A percentile compares a stretch with the other conserved stretches of the same genome.
Conservation (phyloP, 306 rosid genomes). For the Ochetophila trinervis region DNA sequence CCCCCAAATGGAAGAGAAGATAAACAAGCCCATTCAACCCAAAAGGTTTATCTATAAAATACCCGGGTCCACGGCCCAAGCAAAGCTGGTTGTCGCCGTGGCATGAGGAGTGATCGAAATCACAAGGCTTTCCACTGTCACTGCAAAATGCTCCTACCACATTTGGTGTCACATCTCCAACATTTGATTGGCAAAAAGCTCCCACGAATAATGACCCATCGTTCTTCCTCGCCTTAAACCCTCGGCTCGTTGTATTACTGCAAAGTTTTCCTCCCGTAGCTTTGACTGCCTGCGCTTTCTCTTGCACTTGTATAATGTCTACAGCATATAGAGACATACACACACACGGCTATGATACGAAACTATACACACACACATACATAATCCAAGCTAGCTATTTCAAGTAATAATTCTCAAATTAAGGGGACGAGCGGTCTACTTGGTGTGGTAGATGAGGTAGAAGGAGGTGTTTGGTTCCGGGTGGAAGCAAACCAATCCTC, state of each 20-base stretch:
- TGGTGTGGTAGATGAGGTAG: conserved; percentile 18
- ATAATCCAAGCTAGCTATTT: no score
- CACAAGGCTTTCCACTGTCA: conserved; percentile 66
- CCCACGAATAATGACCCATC: conserved; percentile 67
- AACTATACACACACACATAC: no score
- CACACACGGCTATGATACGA: background rate
- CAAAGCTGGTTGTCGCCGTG: conserved; percentile 70
- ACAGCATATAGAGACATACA: background rate
- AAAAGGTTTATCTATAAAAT: background rate
- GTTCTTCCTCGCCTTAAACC: conserved; percentile 64
- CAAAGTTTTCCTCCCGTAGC: conserved; percentile 67
- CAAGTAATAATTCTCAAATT: background rate
- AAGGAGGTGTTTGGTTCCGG: background rate
- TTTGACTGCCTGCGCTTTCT: conserved; percentile 44
- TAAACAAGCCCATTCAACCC: conserved; percentile 1
- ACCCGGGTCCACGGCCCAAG: conserved; percentile 84
- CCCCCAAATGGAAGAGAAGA: background rate
- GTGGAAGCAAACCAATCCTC: conserved; percentile 65
- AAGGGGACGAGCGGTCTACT: conserved; percentile 12
- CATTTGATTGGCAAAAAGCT: conserved; percentile 90
- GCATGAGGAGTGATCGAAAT: conserved; percentile 74
- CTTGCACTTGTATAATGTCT: conserved; percentile 34
- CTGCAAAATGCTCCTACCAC: conserved; percentile 77
- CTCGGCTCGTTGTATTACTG: conserved; percentile 41
- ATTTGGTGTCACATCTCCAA: conserved; percentile 87